Base-by-base conservation (phyloP, 495 filamentous ascomycete genomes). In the Cercophora samala region DNA sequence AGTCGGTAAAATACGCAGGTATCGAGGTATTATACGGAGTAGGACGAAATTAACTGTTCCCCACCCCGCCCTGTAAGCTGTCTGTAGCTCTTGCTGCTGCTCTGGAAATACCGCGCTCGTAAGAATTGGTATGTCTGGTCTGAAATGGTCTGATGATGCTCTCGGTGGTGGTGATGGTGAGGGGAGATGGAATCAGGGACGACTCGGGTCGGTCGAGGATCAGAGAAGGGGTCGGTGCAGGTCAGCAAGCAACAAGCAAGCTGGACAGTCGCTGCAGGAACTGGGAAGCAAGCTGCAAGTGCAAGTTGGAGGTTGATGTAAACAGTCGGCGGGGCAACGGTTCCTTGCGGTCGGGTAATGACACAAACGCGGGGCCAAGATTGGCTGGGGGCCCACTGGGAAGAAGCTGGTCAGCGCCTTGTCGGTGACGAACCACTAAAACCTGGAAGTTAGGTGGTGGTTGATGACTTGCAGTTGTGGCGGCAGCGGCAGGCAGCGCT, bases 281-380 rank as follows among this genome's bases (percentile, higher is more conserved):
- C 32, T 55, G 37, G 63, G 55, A 37, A 46, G 13, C 53, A 56
- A 60, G 62, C 60, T 64, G 64, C 68, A 54, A n/a, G 54, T 18
- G 25, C 29, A 13, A 8, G 54, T 18, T n/a, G 29, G 53, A 58
- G 65, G 63, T 37, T 60, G 24, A 69, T 70, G 75, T 77, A 76
- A 76, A 77, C 75, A 65, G 75, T 77, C 68, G 74, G 51, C 75
- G 17, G 68, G 74, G 74, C 75, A 77, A 77, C 75, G 42, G 59
- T 64, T 70, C 71, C 68, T 68, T 26, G 32, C 64, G 15, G 15
- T 63, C 60, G 46, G 66, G 13, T 37, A 68, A 72, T 73, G 69
- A 72, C 72, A 74, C 70, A 69, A 74, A 51, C 65, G 71, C 66
- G 61, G 64, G 68, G 68, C 67, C 64, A 46, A 68, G 66, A 69